These are phyloP conservation scores for Bruguiera gymnorhiza DNA, from an alignment of 345 rosid species.

Conservation along the genomic window DNA sequence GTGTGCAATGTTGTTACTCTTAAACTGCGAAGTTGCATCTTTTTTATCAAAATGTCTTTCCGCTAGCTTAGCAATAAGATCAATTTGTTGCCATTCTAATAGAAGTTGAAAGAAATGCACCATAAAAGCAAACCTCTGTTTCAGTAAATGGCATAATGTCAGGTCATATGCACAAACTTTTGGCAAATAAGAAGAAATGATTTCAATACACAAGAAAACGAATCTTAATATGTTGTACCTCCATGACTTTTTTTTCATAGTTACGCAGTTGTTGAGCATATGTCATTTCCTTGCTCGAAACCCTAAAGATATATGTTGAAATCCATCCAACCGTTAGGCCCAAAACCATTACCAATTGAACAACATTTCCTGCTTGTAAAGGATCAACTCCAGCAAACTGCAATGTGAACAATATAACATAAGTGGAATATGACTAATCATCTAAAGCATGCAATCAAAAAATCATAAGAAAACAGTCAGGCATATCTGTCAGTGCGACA, in stretches of 20 bases:
- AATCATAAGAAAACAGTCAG: background rate
- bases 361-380: conserved; percentile 84
- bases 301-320: conserved; percentile 83
- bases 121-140: background rate
- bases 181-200: background rate
- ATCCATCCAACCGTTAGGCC: conserved; percentile 96
- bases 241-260: conserved; percentile 90
- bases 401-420: conserved; percentile 9
- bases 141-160: background rate
- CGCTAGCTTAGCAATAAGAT: no score
- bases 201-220: background rate
- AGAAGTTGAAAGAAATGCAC: background rate
- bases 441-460: background rate
- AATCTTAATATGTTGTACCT: conserved; percentile 41
- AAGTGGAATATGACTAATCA: background rate
- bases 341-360: conserved; percentile 72
- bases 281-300: conserved; percentile 96
- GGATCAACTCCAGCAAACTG: conserved; percentile 87
- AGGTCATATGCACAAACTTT: background rate
- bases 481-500: background rate
- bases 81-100: no score
- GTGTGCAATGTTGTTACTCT: no score
- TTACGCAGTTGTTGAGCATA: conserved; percentile 91
- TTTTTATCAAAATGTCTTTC: no score
- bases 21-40: no score